These are phyloP conservation scores for Ascochyta koolunga DNA, from an alignment of 2,329 filamentous ascomycete species.

Conservation along the genomic window DNA sequence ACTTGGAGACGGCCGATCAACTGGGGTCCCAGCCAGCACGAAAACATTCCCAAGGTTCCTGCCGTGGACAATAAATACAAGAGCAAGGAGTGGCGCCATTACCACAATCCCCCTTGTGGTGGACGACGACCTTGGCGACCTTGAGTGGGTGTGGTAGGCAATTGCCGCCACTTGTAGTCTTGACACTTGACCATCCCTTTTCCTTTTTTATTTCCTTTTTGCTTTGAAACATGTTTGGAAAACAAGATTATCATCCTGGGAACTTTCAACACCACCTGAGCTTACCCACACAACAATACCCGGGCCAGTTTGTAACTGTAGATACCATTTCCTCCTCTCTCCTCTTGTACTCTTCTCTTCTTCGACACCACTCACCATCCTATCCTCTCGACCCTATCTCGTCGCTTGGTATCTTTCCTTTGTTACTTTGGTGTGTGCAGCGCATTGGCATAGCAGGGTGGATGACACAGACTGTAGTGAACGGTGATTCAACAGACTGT, in stretches of 20 bases:
- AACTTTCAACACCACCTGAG: conserved; percentile 20
- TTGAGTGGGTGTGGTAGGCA: conserved; percentile 96
- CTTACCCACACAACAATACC: conserved; percentile 22
- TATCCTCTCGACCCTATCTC: conserved; percentile 28
- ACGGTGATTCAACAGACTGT: conserved; percentile 21
- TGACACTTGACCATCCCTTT: conserved; percentile 48
- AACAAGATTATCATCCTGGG: conserved; percentile 35
- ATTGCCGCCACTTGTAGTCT: conserved; percentile 67
- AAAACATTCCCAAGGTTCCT: conserved; percentile 40
- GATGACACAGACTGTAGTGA: conserved; percentile 17
- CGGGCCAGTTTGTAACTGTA: conserved; percentile 46
- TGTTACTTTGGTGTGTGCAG: conserved; percentile 35
- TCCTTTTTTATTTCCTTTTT: conserved; percentile 28
- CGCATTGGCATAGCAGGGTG: conserved; percentile 25
- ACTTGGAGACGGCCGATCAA: conserved; percentile 47
- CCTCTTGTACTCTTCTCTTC: conserved; percentile 22
- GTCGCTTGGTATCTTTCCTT: conserved; percentile 44
- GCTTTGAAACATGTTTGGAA: conserved; percentile 24
- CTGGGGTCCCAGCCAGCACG: conserved; percentile 45
- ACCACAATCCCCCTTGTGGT: conserved; percentile 38
- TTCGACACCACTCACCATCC: conserved; percentile 19
- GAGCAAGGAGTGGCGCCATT: conserved; percentile 58
- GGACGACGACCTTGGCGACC: conserved; percentile 73
- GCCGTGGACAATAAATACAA: conserved; percentile 51
- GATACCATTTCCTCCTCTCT: conserved; percentile 47